Conservation (phyloP, 2,329 filamentous ascomycete species). For the Sphaerulina populicola region DNA sequence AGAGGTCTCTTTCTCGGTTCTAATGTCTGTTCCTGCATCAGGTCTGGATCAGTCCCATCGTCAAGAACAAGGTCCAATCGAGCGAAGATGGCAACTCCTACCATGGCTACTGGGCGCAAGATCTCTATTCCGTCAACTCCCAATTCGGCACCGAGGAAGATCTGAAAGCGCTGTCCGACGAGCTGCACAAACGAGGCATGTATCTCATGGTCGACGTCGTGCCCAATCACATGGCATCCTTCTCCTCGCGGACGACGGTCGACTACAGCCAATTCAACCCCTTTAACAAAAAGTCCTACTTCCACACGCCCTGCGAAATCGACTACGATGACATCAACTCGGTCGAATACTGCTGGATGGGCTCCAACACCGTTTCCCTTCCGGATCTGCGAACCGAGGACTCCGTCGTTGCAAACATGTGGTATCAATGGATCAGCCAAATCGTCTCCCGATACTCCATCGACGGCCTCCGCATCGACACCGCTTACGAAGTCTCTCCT, state of each 20-base stretch:
- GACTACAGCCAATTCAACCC: slow-evolving; percentile 34
- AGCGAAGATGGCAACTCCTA: slow-evolving; percentile 38
- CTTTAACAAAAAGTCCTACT: slow-evolving; percentile 36
- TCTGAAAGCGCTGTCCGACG: slow-evolving; percentile 38
- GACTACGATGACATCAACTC: slow-evolving; percentile 44
- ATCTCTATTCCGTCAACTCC: slow-evolving; percentile 40
- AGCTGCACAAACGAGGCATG: slow-evolving; percentile 42
- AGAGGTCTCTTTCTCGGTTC: neutral
- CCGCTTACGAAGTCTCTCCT: slow-evolving; percentile 38
- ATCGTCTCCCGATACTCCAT: slow-evolving; percentile 54
- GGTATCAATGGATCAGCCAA: slow-evolving; percentile 50
- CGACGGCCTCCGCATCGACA: slow-evolving; percentile 46
- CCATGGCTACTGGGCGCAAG: slow-evolving; percentile 41
- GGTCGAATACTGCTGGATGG: slow-evolving; percentile 44
- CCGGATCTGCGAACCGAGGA: slow-evolving; percentile 54
- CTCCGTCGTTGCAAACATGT: slow-evolving; percentile 41
- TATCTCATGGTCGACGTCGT: slow-evolving; percentile 29
- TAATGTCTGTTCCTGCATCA: neutral
- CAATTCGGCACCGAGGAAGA: slow-evolving; percentile 42
- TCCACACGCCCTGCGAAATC: slow-evolving; percentile 48
- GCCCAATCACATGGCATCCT: slow-evolving; percentile 38
- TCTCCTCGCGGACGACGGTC: slow-evolving; percentile 23
- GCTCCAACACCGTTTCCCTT: slow-evolving; percentile 46
- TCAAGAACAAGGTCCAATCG: slow-evolving; percentile 34
- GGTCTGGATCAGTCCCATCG: slow-evolving; percentile 37